phyloP scores from a whole-genome alignment of 108 stramenopile species.

The Mediolabrus comicus region DNA sequence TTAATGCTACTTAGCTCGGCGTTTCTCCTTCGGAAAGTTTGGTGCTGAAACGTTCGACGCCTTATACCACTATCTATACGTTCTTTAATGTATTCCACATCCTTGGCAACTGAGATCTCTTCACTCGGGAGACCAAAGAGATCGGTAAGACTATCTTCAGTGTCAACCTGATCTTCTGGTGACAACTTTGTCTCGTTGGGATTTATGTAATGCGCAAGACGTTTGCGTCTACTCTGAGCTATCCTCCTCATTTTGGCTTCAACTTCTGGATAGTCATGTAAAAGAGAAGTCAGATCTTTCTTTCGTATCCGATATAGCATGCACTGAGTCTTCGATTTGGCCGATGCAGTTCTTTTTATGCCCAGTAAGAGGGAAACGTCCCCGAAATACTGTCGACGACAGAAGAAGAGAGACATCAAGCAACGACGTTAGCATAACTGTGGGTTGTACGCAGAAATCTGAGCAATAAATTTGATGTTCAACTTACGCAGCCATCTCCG shows the following conservation, averaged over 20 bases:
- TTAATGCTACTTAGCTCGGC: background rate
- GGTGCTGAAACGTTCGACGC: background rate
- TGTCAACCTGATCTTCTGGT: slow-evolving; percentile 48
- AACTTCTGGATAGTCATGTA: slow-evolving; percentile 51
- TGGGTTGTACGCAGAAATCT: background rate
- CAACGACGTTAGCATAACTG: background rate
- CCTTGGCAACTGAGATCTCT: background rate
- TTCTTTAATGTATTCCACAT: background rate
- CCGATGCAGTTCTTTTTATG: slow-evolving; percentile 51
- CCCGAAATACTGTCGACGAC: slow-evolving; percentile 46
- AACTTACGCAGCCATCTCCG: slow-evolving; percentile 61
- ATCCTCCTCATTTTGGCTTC: slow-evolving; percentile 47
- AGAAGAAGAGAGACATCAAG: background rate
- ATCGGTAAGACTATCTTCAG: slow-evolving; percentile 51
- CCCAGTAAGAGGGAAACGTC: slow-evolving; percentile 51
- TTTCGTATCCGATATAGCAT: slow-evolving; percentile 48
- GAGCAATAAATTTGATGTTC: background rate
- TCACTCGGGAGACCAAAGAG: background rate
- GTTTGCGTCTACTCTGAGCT: slow-evolving; percentile 37
- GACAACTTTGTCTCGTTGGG: slow-evolving; percentile 20
- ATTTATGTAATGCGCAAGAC: slow-evolving; percentile 42
- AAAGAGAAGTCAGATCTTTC: slow-evolving; percentile 20
- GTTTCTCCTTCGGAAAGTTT: background rate
- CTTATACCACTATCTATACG: background rate
- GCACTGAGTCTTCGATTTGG: slow-evolving; percentile 56